Base-by-base conservation (phyloP, 345 rosid species). In the Crucihimalaya himalaica region DNA sequence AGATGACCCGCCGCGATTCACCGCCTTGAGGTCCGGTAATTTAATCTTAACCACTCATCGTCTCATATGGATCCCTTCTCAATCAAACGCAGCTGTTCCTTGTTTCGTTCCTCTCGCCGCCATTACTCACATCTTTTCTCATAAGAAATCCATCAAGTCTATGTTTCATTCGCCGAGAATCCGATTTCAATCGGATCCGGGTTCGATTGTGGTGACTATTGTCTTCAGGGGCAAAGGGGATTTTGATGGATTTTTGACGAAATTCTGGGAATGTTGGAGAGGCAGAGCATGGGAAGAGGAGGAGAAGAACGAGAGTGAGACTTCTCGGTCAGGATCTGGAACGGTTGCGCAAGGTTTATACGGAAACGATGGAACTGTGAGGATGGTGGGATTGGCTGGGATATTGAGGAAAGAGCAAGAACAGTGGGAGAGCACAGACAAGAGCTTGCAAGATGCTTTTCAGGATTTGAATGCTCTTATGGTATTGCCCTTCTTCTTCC, bases 321-420 rank as follows among this genome's bases (percentile, higher is more conserved):
- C 25, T 18, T 66, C 74, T 2, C 59, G 27, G 31, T 56, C 84
- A 53, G 79, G 76, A 25, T 50, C 82, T 12, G 75, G 80, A 59
- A 46, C 75, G 0, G 79, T 46, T 12, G 59, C 79, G 2, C 87
- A 88, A 68, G 89, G 97, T 48, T 77, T 88, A 18, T 91, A 88
- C 42, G 85, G 87, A 25, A 90, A 82, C 56, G 98, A 91, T 57
- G 97, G 92, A 29, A 70, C 87, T 19, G 89, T 92, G 83, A 86
- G 97, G 84, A 81, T 95, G 92, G 93, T 86, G 19, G 99, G 99
- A n/a, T 87, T 95, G 10, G 83, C 97, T 18, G 97, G 99, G n/a
- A 90, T 95, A 31, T 32, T 95, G 62, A 87, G 97, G 90, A 95
- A 91, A 37, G 98, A 95, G 80, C 92, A 95, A 76, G 92, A 95